Conservation (phyloP, 768 basidiomycete species). For the Leccinum broughii region DNA sequence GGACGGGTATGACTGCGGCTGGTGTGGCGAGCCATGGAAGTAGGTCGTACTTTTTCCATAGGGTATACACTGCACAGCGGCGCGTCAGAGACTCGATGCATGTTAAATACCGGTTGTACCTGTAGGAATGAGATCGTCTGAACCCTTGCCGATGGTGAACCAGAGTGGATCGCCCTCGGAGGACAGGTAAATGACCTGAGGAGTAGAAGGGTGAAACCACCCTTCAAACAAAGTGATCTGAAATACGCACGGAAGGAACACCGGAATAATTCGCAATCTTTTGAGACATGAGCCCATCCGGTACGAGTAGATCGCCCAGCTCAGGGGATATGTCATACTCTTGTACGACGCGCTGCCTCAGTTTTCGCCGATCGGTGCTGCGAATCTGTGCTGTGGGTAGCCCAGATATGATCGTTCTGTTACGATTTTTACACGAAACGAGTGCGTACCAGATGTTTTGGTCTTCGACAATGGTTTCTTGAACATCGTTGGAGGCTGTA, state of each 20-base stretch:
- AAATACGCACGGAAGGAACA: conserved; percentile 57
- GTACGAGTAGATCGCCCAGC: conserved; percentile 68
- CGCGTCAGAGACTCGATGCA: not conserved
- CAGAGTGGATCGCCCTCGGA: conserved; percentile 73
- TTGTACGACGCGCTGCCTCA: conserved; percentile 57
- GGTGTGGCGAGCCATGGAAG: conserved; percentile 75
- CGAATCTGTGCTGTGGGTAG: conserved; percentile 55
- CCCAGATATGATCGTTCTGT: not conserved
- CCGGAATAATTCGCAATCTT: conserved; percentile 67
- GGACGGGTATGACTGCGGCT: conserved; percentile 63
- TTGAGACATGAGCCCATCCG: conserved; percentile 66
- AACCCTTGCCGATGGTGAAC: conserved; percentile 71
- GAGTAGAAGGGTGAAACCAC: not conserved
- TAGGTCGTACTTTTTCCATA: conserved; percentile 73
- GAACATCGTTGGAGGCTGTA: conserved; percentile 52
- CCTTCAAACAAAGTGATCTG: not conserved
- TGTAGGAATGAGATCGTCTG: conserved; percentile 72
- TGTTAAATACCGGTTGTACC: conserved; percentile 28
- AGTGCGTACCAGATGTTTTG: conserved; percentile 58
- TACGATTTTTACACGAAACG: not conserved
- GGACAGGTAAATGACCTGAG: conserved; percentile 63
- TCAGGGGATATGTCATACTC: conserved; percentile 51
- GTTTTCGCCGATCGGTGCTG: conserved; percentile 70
- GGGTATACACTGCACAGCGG: conserved; percentile 56
- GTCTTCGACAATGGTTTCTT: conserved; percentile 69